These are phyloP conservation scores for Dendrobium nobile DNA, from an alignment of 106 monocot genomes.

Conservation along the genomic window DNA sequence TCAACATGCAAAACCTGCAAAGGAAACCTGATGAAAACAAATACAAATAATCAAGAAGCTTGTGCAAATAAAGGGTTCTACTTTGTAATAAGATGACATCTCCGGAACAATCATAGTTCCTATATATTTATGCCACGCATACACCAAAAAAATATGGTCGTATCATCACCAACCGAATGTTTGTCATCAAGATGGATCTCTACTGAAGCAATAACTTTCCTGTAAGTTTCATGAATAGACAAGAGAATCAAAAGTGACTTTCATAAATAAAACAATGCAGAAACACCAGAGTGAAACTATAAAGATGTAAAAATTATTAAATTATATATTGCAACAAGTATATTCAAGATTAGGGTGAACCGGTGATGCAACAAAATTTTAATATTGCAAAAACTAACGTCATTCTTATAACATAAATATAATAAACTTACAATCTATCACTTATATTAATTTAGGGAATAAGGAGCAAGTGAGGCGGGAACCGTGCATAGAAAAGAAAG, in stretches of 20 bases:
- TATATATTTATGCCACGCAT: constrained; percentile 36
- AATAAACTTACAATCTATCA: too few relatives aligned
- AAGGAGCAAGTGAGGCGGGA: too few relatives aligned
- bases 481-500: too few relatives aligned
- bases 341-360: not conserved
- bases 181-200: constrained; percentile 23
- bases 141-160: constrained; percentile 37
- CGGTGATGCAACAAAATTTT: too few relatives aligned
- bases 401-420: too few relatives aligned
- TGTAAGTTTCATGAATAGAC: not conserved
- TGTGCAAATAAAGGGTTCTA: constrained; percentile 8
- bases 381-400: too few relatives aligned
- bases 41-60: not conserved
- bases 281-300: not conserved
- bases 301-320: not conserved
- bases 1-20: not conserved
- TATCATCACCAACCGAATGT: constrained; percentile 43
- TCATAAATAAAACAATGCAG: not conserved
- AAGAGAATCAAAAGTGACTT: not conserved
- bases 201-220: constrained; percentile 23
- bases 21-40: not conserved
- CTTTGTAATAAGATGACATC: constrained; percentile 54
- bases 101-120: constrained; percentile 29
- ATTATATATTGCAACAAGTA: not conserved
- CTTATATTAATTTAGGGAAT: too few relatives aligned